Evolutionary conservation across 768 basidiomycete species (phyloP).

Genomic region (Dioszegia hungarica): DNA sequence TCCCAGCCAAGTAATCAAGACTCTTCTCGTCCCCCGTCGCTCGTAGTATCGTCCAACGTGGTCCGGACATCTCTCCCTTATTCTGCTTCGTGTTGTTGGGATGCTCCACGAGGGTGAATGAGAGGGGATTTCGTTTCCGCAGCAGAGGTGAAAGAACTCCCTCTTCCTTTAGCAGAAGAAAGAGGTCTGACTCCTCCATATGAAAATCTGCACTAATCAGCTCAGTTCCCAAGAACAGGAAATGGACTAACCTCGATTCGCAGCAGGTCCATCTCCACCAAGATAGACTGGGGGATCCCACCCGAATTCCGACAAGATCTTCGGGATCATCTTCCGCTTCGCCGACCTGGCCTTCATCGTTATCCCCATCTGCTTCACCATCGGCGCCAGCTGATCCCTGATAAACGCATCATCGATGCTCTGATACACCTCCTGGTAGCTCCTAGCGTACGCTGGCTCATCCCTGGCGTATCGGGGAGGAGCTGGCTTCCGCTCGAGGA

Average conservation of each 20-base stretch:
- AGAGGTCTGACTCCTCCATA: slow-evolving; percentile 14
- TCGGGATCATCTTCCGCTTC: slow-evolving; percentile 4
- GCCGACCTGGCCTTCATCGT: neutral
- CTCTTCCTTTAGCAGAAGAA: slow-evolving; percentile 13
- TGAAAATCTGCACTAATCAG: slow-evolving; percentile 8
- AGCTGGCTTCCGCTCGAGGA: slow-evolving; percentile 1
- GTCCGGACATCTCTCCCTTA: neutral
- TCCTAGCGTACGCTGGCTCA: neutral
- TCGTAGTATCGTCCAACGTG: neutral
- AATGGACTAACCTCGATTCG: slow-evolving; percentile 1
- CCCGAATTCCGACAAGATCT: slow-evolving; percentile 15
- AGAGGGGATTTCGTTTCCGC: neutral
- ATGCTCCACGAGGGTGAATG: slow-evolving; percentile 5
- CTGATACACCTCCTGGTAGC: neutral
- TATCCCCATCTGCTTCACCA: slow-evolving; percentile 11
- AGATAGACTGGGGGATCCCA: slow-evolving; percentile 8
- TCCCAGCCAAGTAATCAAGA: neutral
- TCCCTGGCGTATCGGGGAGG: neutral
- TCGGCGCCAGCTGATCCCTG: slow-evolving; percentile 5
- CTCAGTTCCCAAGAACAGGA: neutral
- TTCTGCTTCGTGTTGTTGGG: neutral
- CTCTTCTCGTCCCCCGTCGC: neutral
- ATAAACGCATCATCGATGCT: slow-evolving; percentile 15
- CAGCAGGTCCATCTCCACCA: neutral
- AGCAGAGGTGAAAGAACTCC: neutral